Evolutionary conservation across 1,139 yeast species (phyloP).

Genomic region (Candida pseudocylindracea): DNA sequence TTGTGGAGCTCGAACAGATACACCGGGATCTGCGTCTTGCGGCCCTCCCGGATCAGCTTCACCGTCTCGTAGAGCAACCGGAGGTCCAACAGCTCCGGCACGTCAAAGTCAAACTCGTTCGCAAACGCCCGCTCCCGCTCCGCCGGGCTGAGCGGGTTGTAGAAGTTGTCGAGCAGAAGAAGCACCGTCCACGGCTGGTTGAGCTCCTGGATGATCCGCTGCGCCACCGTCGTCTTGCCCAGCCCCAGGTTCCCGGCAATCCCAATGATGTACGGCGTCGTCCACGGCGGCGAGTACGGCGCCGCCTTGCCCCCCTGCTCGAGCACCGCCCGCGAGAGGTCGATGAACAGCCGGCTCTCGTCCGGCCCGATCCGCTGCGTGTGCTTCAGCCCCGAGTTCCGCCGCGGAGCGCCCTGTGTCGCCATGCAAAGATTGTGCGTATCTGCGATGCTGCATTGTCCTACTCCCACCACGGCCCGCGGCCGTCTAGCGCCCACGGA

Average conservation of each 20-base stretch:
- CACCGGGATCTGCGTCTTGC: constrained; percentile 55
- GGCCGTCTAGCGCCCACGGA: too few relatives aligned
- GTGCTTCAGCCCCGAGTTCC: too few relatives aligned
- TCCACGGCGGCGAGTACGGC: constrained; percentile 76
- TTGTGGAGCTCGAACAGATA: constrained; percentile 65
- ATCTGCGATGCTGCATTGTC: too few relatives aligned
- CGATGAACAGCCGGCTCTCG: neutral
- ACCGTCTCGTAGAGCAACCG: constrained; percentile 49
- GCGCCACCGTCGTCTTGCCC: constrained; percentile 87
- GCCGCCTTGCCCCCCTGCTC: neutral
- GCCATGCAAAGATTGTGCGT: too few relatives aligned
- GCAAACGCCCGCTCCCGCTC: constrained; percentile 42
- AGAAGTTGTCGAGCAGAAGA: constrained; percentile 77
- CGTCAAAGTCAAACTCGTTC: constrained; percentile 62
- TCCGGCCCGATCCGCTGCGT: neutral
- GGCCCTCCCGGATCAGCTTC: constrained; percentile 32
- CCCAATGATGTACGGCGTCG: constrained; percentile 85
- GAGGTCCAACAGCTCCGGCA: constrained; percentile 63
- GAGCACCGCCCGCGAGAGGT: neutral
- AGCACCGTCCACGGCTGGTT: constrained; percentile 95
- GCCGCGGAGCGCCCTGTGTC: too few relatives aligned
- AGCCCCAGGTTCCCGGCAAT: constrained; percentile 91
- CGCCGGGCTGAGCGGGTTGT: constrained; percentile 44
- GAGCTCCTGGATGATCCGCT: constrained; percentile 54
- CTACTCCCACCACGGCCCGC: too few relatives aligned